Evolutionary conservation across 1,139 yeast genomes (phyloP), one percentile per base, ranked within the genome.

Genomic region (Suhomyces taliae): DNA sequence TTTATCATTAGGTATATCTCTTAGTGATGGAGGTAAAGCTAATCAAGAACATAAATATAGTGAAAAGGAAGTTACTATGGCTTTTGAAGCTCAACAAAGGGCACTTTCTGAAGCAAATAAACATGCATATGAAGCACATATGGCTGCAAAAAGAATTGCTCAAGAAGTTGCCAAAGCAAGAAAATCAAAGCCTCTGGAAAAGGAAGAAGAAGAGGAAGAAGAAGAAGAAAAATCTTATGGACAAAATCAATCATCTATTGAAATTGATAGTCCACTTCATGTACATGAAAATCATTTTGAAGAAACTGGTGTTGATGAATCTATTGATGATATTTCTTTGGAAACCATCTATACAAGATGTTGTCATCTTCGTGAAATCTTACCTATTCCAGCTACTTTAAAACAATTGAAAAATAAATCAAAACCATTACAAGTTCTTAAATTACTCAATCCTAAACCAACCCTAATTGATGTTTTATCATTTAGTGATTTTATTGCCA

Each of bases 321-420:
- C 50, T 8, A 39, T 53, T 10, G 66, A 59, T 43, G 58, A 74
- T 64, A 54, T 83, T 11, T 74, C 88, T 0, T 68, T 89, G 48
- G 95, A 88, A 57, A 80, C 83, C 37, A 72, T 91, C 12, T 91
- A 91, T 64, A 89, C 97, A 0, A 73, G 97, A 54, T 90, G 97
- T 63, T 91, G 97, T 60, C 98, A 91, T 66, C 72, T 91, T 51
- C 76, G 98, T 46, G 98, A 91, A 60, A 91, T 91, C 45, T 68
- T 91, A 53, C 98, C 98, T 0, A 90, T 91, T 50, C 95, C 96
- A 1, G 96, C 96, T 0, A 90, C 95, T 0, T 65, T 90, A 57
- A 87, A 85, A 58, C 98, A 91, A 63, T 76, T 91, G 49, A 87
- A 86, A 60, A 83, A 83, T 51, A 88, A 88, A 58, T 66, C 83